These are phyloP conservation scores for Tylopilus subfusipes DNA, from an alignment of 768 basidiomycete species.

Conservation along the genomic window DNA sequence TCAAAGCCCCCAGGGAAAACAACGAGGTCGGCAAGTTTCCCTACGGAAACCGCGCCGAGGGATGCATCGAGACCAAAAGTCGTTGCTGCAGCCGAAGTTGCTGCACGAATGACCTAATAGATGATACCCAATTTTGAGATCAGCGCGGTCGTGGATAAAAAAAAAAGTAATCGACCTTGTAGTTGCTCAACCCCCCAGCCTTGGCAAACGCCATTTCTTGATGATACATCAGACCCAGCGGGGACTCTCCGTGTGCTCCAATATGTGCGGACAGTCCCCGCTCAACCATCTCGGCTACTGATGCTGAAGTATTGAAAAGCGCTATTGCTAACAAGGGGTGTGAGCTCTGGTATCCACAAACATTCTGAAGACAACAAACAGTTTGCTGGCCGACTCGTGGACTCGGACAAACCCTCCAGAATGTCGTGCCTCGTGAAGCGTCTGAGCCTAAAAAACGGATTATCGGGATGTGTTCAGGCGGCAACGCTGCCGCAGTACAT, in stretches of 20 bases:
- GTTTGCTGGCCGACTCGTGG: slow-evolving; percentile 53
- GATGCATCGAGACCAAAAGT: slow-evolving; percentile 62
- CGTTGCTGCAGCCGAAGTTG: slow-evolving; percentile 60
- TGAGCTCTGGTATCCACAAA: background rate
- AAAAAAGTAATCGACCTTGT: slow-evolving; percentile 46
- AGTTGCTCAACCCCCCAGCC: slow-evolving; percentile 63
- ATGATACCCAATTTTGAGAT: background rate
- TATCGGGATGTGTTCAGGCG: background rate
- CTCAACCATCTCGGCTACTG: slow-evolving; percentile 65
- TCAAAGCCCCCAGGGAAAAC: slow-evolving; percentile 61
- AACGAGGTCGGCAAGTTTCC: slow-evolving; percentile 71
- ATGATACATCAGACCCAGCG: slow-evolving; percentile 73
- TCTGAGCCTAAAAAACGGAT: slow-evolving; percentile 44
- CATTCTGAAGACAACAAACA: slow-evolving; percentile 40
- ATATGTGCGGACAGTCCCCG: slow-evolving; percentile 61
- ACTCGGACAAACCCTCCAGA: slow-evolving; percentile 57
- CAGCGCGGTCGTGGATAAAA: background rate
- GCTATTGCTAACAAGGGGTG: slow-evolving; percentile 45
- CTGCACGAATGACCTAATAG: slow-evolving; percentile 63
- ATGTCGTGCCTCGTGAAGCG: slow-evolving; percentile 63
- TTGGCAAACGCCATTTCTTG: slow-evolving; percentile 66
- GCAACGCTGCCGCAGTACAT: slow-evolving; percentile 9
- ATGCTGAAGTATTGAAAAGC: slow-evolving; percentile 65
- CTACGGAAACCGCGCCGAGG: slow-evolving; percentile 57
- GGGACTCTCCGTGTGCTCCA: slow-evolving; percentile 73